phyloP scores from a whole-genome alignment of 1,139 yeast species.

The Zhuliangozyma parablackwelliae region DNA sequence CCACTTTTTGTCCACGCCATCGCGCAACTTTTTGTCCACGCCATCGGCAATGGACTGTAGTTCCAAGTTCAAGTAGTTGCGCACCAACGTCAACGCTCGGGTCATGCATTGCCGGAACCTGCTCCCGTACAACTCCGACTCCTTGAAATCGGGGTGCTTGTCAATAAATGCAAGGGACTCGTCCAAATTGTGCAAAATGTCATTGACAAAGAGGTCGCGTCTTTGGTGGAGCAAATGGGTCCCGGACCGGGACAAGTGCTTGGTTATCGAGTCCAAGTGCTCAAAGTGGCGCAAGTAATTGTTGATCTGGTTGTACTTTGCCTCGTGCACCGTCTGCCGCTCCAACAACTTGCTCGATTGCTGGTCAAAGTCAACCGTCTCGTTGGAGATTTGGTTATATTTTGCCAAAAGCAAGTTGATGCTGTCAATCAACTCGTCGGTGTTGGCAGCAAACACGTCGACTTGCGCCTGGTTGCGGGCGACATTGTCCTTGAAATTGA shows the following conservation, averaged over 20 bases:
- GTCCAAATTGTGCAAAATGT: slow-evolving; percentile 58
- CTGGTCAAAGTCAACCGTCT: slow-evolving; percentile 61
- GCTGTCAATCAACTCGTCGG: slow-evolving; percentile 36
- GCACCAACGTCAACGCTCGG: slow-evolving; percentile 70
- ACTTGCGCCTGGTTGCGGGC: slow-evolving; percentile 27
- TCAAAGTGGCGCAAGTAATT: slow-evolving; percentile 59
- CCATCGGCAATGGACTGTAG: slow-evolving; percentile 32
- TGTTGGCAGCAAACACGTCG: slow-evolving; percentile 34
- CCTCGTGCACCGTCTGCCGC: slow-evolving; percentile 44
- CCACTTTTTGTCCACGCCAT: slow-evolving; percentile 17
- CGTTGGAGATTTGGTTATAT: slow-evolving; percentile 53
- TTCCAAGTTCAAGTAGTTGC: slow-evolving; percentile 58
- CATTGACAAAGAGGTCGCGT: slow-evolving; percentile 13
- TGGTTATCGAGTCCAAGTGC: slow-evolving; percentile 64
- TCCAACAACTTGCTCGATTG: slow-evolving; percentile 52
- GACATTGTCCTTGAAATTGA: slow-evolving; percentile 41
- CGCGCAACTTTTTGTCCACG: slow-evolving; percentile 39
- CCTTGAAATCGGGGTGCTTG: slow-evolving; percentile 52
- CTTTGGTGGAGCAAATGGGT: slow-evolving; percentile 48
- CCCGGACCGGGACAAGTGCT: slow-evolving; percentile 66
- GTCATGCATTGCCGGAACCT: slow-evolving; percentile 84
- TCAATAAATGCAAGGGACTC: slow-evolving; percentile 36
- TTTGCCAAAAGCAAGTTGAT: slow-evolving; percentile 43
- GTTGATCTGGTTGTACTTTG: slow-evolving; percentile 47
- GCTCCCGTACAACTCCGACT: slow-evolving; percentile 64